Evolutionary conservation across 2,329 filamentous ascomycete species (phyloP), one percentile per base, ranked within the genome.

Genomic region (Fusarium globosum): DNA sequence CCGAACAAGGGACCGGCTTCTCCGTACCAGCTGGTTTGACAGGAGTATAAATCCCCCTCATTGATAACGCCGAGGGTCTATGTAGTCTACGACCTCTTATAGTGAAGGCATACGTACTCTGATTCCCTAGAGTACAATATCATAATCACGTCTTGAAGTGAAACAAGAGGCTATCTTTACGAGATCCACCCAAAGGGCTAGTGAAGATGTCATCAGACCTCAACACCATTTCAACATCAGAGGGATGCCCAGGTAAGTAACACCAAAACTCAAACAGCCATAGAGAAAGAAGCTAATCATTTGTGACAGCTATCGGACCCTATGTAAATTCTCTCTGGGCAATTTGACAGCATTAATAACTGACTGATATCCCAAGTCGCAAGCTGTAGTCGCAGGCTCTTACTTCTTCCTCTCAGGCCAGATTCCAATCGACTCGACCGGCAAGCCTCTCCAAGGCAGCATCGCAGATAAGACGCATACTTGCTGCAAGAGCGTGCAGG

Each of bases 111-210:
- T 21, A 21, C 7, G 20, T n/a, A 41, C 39, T n/a, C 20, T 14
- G 39, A 14, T 9, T 14, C 3, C 7, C 20, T n/a, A 1, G 13
- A 21, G 39, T 14, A 13, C 20, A 41, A 21, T 13, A 9, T 9
- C 8, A 13, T 12, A n/a, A 41, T 1, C 7, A 7, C 13, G 7
- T 14, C 7, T 14, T 14, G 4, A n/a, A n/a, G 13, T n/a, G 21
- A 21, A 15, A 15, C 7, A 41, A n/a, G 1, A n/a, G 21, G 21
- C 12, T 41, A 18, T 41, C 6, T 15, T n/a, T n/a, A 15, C 7
- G 14, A 15, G 30, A 30, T 30, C 28, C 1, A 21, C 14, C 21
- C 13, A 15, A 41, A n/a, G 0, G 13, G 20, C 14, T 14, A 7
- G 39, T 13, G 9, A 41, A 41, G 5, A 41, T n/a, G 39, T n/a